Conservation (phyloP, 1,284 basidiomycete genomes). For the Puccinia novopanici region DNA sequence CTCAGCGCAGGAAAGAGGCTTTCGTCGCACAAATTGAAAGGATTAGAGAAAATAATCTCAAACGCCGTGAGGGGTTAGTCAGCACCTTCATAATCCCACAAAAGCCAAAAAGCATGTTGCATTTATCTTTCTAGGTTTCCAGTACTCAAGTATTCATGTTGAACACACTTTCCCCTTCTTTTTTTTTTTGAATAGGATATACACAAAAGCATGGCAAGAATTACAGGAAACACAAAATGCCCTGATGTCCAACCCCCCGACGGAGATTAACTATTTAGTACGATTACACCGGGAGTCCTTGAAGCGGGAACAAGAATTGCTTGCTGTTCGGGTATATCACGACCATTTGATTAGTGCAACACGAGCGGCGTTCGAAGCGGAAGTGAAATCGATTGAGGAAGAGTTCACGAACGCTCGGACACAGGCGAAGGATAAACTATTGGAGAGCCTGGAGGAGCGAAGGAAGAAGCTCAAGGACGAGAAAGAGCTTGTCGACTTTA, state of each 20-base stretch:
- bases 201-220: constrained; percentile 53
- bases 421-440: constrained; percentile 60
- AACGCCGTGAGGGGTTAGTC: constrained; percentile 62
- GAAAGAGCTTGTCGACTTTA: constrained; percentile 59
- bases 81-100: background rate
- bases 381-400: constrained; percentile 62
- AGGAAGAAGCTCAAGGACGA: constrained; percentile 62
- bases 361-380: constrained; percentile 61
- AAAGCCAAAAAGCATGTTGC: background rate
- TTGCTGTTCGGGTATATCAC: constrained; percentile 61
- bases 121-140: too few relatives aligned
- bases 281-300: constrained; percentile 62
- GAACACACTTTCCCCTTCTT: constrained; percentile 23
- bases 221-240: constrained; percentile 54
- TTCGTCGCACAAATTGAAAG: constrained; percentile 63
- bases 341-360: constrained; percentile 59
- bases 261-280: constrained; percentile 61
- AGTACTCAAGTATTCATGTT: constrained; percentile 52
- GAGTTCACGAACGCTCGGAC: constrained; percentile 62
- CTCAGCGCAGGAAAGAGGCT: constrained; percentile 59
- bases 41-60: constrained; percentile 62
- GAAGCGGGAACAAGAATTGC: constrained; percentile 62
- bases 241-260: constrained; percentile 59
- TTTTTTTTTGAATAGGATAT: constrained; percentile 51
- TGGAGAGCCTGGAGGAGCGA: constrained; percentile 63